phyloP scores from a whole-genome alignment of 169 alveolate species.

The Babesia bovis region DNA sequence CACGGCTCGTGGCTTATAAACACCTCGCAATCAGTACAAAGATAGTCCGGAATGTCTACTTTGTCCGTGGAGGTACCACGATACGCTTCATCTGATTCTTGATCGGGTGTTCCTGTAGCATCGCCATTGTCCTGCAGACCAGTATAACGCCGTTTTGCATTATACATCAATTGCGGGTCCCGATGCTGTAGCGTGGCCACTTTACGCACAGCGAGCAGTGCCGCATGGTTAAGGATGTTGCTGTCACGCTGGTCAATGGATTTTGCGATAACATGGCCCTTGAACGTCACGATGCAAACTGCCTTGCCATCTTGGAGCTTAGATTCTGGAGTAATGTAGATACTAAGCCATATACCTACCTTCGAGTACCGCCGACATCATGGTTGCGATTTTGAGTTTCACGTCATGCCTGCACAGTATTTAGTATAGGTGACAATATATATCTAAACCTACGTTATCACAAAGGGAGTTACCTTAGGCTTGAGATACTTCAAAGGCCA shows the following conservation, averaged over 20 bases:
- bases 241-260: conserved; percentile 75
- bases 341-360: neutral
- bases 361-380: neutral
- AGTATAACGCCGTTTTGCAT: conserved; percentile 15
- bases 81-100: neutral
- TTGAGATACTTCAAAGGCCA: conserved; percentile 81
- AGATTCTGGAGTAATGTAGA: conserved; percentile 18
- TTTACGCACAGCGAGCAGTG: conserved; percentile 75
- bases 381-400: conserved; percentile 23
- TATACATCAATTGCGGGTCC: conserved; percentile 31
- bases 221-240: conserved; percentile 77
- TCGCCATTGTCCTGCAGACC: conserved; percentile 4
- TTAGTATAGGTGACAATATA: no score
- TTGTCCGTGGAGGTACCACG: neutral
- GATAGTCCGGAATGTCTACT: conserved; percentile 69
- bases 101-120: no score
- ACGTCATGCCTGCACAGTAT: conserved; percentile 16
- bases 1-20: conserved; percentile 91
- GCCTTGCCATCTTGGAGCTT: conserved; percentile 29
- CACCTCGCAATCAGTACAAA: conserved; percentile 82
- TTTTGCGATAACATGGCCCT: conserved; percentile 71
- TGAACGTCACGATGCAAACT: conserved; percentile 77
- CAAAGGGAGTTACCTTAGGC: conserved; percentile 72
- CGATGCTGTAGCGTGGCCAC: conserved; percentile 53
- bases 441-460: conserved; percentile 57